phyloP scores from a whole-genome alignment of 148 eudicot genomes.

The Salicornia ramosissima region DNA sequence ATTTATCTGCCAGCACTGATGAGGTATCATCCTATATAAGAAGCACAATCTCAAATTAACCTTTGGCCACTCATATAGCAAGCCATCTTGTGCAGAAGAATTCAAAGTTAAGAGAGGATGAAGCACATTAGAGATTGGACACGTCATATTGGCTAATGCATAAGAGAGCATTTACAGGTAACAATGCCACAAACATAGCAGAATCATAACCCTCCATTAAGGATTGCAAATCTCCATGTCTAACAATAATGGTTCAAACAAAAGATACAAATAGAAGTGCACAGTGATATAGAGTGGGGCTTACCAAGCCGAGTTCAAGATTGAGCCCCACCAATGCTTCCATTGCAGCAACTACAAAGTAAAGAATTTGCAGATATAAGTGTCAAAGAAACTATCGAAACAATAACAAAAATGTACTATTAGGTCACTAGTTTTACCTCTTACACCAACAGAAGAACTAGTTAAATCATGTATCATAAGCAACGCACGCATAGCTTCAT shows the following conservation, averaged over 20 bases:
- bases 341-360: slow-evolving; percentile 67
- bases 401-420: not conserved
- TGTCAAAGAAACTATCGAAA: not conserved
- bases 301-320: slow-evolving; percentile 68
- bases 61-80: not conserved
- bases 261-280: not conserved
- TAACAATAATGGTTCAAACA: not conserved
- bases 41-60: slow-evolving; percentile 3
- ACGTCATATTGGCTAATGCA: not conserved
- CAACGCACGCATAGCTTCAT: slow-evolving; percentile 70
- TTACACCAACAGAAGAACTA: slow-evolving; percentile 45
- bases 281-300: slow-evolving; percentile 7
- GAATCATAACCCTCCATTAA: not conserved
- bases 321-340: slow-evolving; percentile 85
- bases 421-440: slow-evolving; percentile 43
- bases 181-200: too few species aligned
- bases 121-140: not conserved
- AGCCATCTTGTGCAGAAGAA: not conserved
- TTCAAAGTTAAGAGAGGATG: not conserved
- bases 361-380: not conserved
- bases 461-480: slow-evolving; percentile 53
- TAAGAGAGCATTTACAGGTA: too few species aligned
- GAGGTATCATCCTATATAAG: slow-evolving; percentile 69
- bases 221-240: not conserved
- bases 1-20: slow-evolving; percentile 61